phyloP scores from a whole-genome alignment of 345 rosid species.

The Turnera subulata region DNA sequence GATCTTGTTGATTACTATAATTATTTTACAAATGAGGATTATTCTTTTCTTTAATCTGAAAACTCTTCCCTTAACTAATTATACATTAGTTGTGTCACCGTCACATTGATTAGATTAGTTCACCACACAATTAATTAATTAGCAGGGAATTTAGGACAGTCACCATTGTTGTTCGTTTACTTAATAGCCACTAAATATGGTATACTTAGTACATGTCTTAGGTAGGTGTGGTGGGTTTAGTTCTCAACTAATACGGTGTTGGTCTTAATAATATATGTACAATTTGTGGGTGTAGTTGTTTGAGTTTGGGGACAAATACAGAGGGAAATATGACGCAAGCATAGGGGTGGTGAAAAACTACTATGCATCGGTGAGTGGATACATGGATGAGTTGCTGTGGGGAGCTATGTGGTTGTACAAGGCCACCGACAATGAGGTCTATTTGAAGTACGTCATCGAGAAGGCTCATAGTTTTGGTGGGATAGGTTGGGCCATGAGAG shows the following conservation, averaged over 20 bases:
- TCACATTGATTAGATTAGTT: neutral
- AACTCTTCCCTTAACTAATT: too few relatives aligned
- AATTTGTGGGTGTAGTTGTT: slow-evolving; percentile 49
- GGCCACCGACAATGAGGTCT: slow-evolving; percentile 24
- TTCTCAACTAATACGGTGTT: neutral
- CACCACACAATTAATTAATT: neutral
- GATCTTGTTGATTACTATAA: too few relatives aligned
- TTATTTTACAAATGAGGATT: too few relatives aligned
- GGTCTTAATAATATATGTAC: too few relatives aligned
- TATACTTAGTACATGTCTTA: too few relatives aligned
- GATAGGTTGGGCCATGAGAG: slow-evolving; percentile 26
- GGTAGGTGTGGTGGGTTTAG: neutral
- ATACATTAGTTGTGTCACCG: neutral
- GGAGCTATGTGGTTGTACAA: slow-evolving; percentile 30
- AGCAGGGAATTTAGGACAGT: neutral
- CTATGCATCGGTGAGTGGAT: slow-evolving; percentile 97
- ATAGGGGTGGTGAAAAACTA: slow-evolving; percentile 69
- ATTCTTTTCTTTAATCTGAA: too few relatives aligned
- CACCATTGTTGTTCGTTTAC: neutral
- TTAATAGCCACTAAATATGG: neutral
- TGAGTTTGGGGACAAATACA: slow-evolving; percentile 73
- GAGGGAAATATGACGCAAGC: slow-evolving; percentile 80
- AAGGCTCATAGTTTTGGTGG: slow-evolving; percentile 21
- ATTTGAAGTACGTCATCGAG: slow-evolving; percentile 15
- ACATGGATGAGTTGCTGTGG: slow-evolving; percentile 88